A percentile compares a stretch with the other conserved stretches of the same genome.
phyloP scores from a whole-genome alignment of 148 eudicot species.

The Pouteria glomerata region DNA sequence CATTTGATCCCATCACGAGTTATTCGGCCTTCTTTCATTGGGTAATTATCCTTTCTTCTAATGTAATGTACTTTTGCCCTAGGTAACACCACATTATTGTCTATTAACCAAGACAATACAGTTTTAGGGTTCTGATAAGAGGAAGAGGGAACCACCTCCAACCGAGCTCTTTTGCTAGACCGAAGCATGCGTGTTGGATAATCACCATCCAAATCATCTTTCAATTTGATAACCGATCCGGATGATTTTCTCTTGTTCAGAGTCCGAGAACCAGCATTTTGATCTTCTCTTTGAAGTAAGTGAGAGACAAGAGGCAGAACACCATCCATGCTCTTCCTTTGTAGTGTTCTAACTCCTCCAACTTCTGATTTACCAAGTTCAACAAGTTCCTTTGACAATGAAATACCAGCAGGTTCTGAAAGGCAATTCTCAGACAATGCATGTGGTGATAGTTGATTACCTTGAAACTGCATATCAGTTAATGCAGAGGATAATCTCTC shows the following conservation, averaged over 20 bases:
- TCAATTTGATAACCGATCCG: slow-evolving; percentile 16
- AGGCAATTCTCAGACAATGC: slow-evolving; percentile 2
- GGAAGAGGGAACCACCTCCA: slow-evolving; percentile 24
- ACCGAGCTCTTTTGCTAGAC: slow-evolving; percentile 61
- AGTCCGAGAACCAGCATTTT: slow-evolving; percentile 2
- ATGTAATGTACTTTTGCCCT: slow-evolving; percentile 56
- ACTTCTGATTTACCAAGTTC: slow-evolving; percentile 5
- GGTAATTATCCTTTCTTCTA: slow-evolving; percentile 16
- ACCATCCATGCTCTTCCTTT: slow-evolving; percentile 23
- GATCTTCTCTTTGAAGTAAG: slow-evolving; percentile 9
- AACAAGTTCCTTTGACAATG: slow-evolving; percentile 10
- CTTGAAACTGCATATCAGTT: background rate
- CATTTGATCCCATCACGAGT: slow-evolving; percentile 73
- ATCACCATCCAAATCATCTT: slow-evolving; percentile 19
- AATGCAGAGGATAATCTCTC: slow-evolving; percentile 5
- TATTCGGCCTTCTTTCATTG: slow-evolving; percentile 49
- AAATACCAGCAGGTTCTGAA: slow-evolving; percentile 3
- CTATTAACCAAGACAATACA: slow-evolving; percentile 75
- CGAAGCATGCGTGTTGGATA: slow-evolving; percentile 29
- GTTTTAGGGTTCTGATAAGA: slow-evolving; percentile 45
- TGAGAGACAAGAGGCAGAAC: no score
- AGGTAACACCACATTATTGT: slow-evolving; percentile 51
- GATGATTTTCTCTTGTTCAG: slow-evolving; percentile 29
- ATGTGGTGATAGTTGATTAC: background rate
- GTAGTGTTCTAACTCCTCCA: slow-evolving; percentile 10